Conservation (phyloP, 345 rosid species). For the Leavenworthia alabamica region DNA sequence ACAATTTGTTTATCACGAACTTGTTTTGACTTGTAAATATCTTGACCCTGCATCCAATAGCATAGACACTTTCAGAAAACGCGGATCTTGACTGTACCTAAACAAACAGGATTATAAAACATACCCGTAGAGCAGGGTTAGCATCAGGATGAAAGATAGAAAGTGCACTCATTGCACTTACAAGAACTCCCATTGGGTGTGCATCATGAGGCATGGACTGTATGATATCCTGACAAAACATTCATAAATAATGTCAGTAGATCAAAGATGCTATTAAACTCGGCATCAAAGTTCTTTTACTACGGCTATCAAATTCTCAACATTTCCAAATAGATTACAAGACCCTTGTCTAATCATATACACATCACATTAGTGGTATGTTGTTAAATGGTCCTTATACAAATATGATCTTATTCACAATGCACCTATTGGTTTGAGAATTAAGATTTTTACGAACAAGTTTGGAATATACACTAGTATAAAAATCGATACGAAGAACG, state of each 20-base stretch:
- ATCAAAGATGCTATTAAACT: background rate
- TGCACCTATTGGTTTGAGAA: background rate
- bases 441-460: background rate
- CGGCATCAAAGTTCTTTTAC: background rate
- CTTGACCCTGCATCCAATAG: conserved; percentile 15
- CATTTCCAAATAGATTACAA: background rate
- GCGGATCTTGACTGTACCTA: background rate
- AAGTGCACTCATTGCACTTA: conserved; percentile 90
- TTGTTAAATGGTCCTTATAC: too few relatives aligned
- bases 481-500: background rate
- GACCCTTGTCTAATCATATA: background rate
- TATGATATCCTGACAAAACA: conserved; percentile 58
- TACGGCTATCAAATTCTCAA: background rate
- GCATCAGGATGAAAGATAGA: conserved; percentile 98
- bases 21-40: conserved; percentile 72
- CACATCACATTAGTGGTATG: too few relatives aligned
- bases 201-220: conserved; percentile 97
- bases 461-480: background rate
- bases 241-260: too few relatives aligned
- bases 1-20: conserved; percentile 87
- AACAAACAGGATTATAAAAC: conserved; percentile 17
- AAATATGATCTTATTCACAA: background rate
- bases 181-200: conserved; percentile 94
- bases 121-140: conserved; percentile 87
- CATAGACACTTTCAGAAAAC: background rate